Evolutionary conservation across 169 alveolate species (phyloP), one percentile per base, ranked within the genome.

Genomic region (Plasmodium ovale): DNA sequence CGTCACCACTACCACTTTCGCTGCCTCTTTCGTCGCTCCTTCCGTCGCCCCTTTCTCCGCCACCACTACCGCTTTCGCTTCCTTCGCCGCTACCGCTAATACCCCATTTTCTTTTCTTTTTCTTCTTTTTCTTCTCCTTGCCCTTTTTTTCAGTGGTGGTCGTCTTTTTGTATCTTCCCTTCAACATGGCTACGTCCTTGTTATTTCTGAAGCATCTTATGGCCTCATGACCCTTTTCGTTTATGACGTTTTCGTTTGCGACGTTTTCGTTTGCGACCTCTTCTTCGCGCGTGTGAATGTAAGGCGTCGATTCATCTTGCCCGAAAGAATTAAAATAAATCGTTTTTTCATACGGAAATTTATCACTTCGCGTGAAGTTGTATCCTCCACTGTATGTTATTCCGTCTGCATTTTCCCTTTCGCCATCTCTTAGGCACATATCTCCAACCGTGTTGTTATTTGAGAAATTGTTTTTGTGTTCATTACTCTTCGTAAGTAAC

Each of bases 401-500:
- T 2, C 33, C 0, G n/a, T 33, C 21, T 7, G 14, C 33, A 4
- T 16, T 21, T 72, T 58, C 47, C 19, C 14, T 1, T n/a, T 39
- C 58, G 23, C 10, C 14, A 6, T 21, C 65, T 10, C 39, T 59
- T 71, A 27, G 12, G 47, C 44, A 39, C 21, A n/a, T n/a, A n/a
- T n/a, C n/a, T n/a, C n/a, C n/a, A 31, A 6, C 10, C 5, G 19
- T 29, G 60, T 14, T 16, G 3, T 29, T 14, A 42, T 74, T 23
- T 60, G 12, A 44, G n/a, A 44, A 44, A 3, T 35, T 59, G 33
- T 59, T 54, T 62, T 25, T 54, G 9, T 14, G 10, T 1, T 62
- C 69, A 3, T 16, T 35, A 39, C 56, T 49, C 89, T 79, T 64
- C 89, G 60, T 65, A 3, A 35, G 27, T 29, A 49, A 51, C 79